Evolutionary conservation across 2,329 filamentous ascomycete genomes (phyloP).

Genomic region (Sporothrix variecibatus): DNA sequence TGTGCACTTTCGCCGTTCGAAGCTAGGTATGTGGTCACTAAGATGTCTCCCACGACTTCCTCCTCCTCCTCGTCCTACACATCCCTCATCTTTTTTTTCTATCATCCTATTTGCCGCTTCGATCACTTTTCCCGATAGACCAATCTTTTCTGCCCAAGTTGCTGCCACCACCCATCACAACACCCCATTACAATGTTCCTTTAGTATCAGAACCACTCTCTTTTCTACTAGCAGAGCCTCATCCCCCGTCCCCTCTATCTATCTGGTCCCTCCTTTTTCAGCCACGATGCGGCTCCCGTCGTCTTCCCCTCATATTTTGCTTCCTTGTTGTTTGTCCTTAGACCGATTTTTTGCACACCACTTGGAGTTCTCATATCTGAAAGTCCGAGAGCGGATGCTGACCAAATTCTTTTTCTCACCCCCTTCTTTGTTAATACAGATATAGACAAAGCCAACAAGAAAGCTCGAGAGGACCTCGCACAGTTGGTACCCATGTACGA

Average conservation of each 20-base stretch:
- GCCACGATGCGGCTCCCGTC: background rate
- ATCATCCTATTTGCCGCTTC: background rate
- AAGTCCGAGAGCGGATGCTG: background rate
- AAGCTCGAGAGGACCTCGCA: slow-evolving; percentile 46
- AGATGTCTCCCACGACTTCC: background rate
- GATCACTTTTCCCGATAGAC: background rate
- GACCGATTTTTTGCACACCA: background rate
- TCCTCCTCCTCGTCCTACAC: background rate
- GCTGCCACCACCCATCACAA: background rate
- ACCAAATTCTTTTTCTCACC: background rate
- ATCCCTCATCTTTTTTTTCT: background rate
- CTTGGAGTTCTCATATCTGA: background rate
- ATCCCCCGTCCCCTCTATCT: background rate
- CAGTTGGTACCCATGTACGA: slow-evolving; percentile 61
- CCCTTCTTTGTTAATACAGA: slow-evolving; percentile 40
- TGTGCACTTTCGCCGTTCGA: slow-evolving; percentile 65
- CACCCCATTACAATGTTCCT: background rate
- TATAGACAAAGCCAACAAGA: slow-evolving; percentile 45
- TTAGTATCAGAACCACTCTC: background rate
- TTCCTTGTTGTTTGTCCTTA: background rate
- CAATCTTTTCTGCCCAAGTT: background rate
- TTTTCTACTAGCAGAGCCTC: background rate
- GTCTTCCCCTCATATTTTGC: background rate
- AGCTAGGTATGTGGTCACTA: slow-evolving; percentile 46
- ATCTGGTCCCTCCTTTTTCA: background rate